These are phyloP conservation scores for Aspergillus olivimuriae DNA, from an alignment of 495 filamentous ascomycete species.

Conservation along the genomic window DNA sequence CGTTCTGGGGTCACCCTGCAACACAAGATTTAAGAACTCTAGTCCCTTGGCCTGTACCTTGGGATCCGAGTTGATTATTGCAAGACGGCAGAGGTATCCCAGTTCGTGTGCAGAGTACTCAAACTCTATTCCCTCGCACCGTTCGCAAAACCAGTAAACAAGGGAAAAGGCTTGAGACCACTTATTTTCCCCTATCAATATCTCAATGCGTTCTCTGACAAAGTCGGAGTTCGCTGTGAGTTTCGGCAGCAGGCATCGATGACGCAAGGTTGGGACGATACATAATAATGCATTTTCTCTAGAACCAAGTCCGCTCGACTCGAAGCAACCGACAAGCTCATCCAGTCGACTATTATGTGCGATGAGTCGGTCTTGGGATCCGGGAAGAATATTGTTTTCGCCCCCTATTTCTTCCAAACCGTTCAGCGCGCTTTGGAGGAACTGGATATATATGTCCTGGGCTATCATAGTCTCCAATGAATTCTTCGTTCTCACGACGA, in stretches of 20 bases:
- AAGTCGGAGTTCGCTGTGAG: slow-evolving; percentile 18
- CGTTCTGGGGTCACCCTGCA: slow-evolving; percentile 13
- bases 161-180: slow-evolving; percentile 22
- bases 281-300: slow-evolving; percentile 33
- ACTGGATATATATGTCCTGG: slow-evolving; percentile 34
- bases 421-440: slow-evolving; percentile 15
- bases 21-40: not conserved
- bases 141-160: slow-evolving; percentile 23
- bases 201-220: slow-evolving; percentile 11
- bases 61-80: slow-evolving; percentile 12
- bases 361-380: slow-evolving; percentile 11
- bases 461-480: slow-evolving; percentile 25
- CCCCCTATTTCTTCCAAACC: slow-evolving; percentile 15
- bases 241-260: slow-evolving; percentile 16
- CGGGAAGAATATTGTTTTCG: slow-evolving; percentile 11
- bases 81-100: slow-evolving; percentile 23
- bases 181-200: slow-evolving; percentile 4
- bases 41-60: slow-evolving; percentile 13
- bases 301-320: slow-evolving; percentile 17
- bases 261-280: slow-evolving; percentile 24
- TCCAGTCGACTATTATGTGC: slow-evolving; percentile 19
- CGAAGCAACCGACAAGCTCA: slow-evolving; percentile 22
- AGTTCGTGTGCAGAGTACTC: slow-evolving; percentile 22
- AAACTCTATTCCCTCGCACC: slow-evolving; percentile 21
- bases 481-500: slow-evolving; percentile 21